phyloP scores from a whole-genome alignment of 495 filamentous ascomycete species.

The Penicillium goetzii region DNA sequence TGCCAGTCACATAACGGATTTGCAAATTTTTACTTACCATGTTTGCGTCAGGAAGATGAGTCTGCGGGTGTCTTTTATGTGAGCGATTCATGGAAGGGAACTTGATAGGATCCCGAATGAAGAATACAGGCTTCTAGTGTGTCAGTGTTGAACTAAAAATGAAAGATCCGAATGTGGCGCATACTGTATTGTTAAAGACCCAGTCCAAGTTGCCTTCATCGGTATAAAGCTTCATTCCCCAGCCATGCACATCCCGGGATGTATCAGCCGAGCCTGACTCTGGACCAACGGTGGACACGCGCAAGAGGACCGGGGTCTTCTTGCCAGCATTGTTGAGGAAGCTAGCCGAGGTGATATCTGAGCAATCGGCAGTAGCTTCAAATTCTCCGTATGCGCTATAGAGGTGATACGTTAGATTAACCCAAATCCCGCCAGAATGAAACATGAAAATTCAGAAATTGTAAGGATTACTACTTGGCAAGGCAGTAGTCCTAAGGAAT shows the following conservation, averaged over 20 bases:
- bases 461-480: not conserved
- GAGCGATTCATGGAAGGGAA: conserved; percentile 59
- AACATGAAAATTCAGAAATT: too few relatives aligned
- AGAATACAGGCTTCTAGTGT: conserved; percentile 47
- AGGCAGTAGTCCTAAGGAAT: not conserved
- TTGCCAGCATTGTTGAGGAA: conserved; percentile 58
- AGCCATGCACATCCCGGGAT: conserved; percentile 68
- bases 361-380: conserved; percentile 60
- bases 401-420: not conserved
- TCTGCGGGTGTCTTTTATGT: conserved; percentile 54
- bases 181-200: conserved; percentile 41
- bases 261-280: conserved; percentile 69
- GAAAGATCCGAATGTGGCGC: not conserved
- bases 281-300: conserved; percentile 68
- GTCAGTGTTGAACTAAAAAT: not conserved
- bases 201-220: conserved; percentile 75
- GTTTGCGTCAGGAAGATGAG: conserved; percentile 52
- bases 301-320: conserved; percentile 61
- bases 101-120: conserved; percentile 59
- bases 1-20: not conserved
- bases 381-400: conserved; percentile 67
- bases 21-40: conserved; percentile 39
- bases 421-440: not conserved
- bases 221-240: conserved; percentile 76
- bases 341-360: conserved; percentile 44